phyloP scores from a whole-genome alignment of 164 flowering plant genomes.

The Annona squamosa region DNA sequence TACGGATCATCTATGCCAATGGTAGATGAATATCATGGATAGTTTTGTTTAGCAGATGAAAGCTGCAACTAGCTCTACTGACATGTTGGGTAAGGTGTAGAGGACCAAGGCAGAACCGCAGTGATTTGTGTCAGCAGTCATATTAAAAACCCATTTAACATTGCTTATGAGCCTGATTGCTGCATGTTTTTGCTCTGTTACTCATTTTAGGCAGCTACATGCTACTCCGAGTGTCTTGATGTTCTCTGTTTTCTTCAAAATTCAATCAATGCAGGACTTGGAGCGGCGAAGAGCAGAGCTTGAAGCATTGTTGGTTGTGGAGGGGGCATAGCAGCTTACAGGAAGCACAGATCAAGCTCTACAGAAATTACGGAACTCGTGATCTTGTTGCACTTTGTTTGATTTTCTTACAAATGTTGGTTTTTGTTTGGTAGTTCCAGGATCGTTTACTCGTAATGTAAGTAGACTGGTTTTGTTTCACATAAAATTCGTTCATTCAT shows the following conservation, averaged over 20 bases:
- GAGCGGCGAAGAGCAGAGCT: slow-evolving; percentile 74
- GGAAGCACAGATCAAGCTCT: neutral
- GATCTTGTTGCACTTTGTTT: neutral
- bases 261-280: slow-evolving; percentile 45
- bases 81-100: too few relatives aligned
- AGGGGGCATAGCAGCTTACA: slow-evolving; percentile 8
- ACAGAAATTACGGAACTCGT: neutral
- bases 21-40: too few relatives aligned
- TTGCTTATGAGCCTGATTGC: too few relatives aligned
- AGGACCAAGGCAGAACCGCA: too few relatives aligned
- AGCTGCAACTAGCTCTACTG: too few relatives aligned
- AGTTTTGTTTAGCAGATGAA: too few relatives aligned
- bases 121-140: too few relatives aligned
- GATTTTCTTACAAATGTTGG: neutral
- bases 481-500: neutral
- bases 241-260: neutral
- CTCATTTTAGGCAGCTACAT: neutral
- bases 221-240: too few relatives aligned
- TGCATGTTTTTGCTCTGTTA: too few relatives aligned
- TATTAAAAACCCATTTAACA: too few relatives aligned
- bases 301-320: slow-evolving; percentile 44
- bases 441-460: neutral
- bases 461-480: neutral
- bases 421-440: neutral
- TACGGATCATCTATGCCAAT: too few relatives aligned